Base-by-base conservation (phyloP, 2,329 filamentous ascomycete genomes). In the Pestalotiopsis sp. region DNA sequence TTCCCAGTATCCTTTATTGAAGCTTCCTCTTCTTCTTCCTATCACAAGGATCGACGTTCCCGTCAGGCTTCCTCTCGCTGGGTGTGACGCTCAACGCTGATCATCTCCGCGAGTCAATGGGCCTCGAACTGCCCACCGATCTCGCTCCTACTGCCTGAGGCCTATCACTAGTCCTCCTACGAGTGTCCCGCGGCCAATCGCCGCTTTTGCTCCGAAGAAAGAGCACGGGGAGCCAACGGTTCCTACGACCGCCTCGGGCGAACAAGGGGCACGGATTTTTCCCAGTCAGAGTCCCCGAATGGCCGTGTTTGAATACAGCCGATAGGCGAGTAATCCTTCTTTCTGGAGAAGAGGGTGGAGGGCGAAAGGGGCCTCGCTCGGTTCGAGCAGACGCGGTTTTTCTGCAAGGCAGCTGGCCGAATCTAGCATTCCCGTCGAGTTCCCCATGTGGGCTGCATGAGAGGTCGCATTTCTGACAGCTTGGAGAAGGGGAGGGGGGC, bases 391-490 rank as follows among this genome's bases (percentile, higher is more conserved):
- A 65, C 27, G 64, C 64, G 45, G 27, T 66, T 36, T 27, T 12
- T 2, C 31, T 27, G 27, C 52, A 52, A 52, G 56, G 52, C 14
- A 38, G 27, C 52, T 66, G 9, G 64, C 64, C 39, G 52, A 60
- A 66, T 66, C 64, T 66, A 60, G 64, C 64, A n/a, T 59, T 66
- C 36, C 25, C 27, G 38, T 23, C n/a, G 5, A 13, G 38, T 25
- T 56, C 41, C 17, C 31, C 31, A 36, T 36, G 60, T 41, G 14
- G 39, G 27, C 20, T 49, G 38, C 62, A 27, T 23, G 31, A 17
- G 23, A 52, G 14, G 62, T 52, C 41, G 36, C 20, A 25, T 52
- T 27, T 25, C 41, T 64, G 62, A 62, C 39, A 38, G 57, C 23
- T 23, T 23, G 27, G 57, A 36, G 31, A 36, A 36, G 17, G 57